Evolutionary conservation across 345 rosid species (phyloP).

Genomic region (Moricandia moricandioides): DNA sequence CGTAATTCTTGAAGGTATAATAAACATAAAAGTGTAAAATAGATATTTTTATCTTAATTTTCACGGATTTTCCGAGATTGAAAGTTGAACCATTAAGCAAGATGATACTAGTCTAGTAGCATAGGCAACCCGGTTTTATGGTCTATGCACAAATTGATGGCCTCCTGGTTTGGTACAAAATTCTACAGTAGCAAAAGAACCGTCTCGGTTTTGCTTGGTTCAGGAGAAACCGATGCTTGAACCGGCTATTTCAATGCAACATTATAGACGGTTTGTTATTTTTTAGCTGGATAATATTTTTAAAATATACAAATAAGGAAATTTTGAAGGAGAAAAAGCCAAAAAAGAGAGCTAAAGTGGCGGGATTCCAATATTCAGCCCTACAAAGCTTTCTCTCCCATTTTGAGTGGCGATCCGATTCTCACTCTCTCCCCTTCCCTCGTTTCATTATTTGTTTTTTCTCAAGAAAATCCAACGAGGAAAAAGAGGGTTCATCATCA

Average conservation of each 20-base stretch:
- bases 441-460: conserved; percentile 15
- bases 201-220: background rate
- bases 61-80: conserved; percentile 25
- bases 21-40: conserved; percentile 17
- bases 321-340: background rate
- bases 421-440: conserved; percentile 41
- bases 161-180: too few relatives aligned
- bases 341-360: conserved; percentile 41
- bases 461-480: conserved; percentile 12
- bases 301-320: background rate
- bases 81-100: conserved; percentile 6
- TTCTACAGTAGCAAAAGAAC: too few relatives aligned
- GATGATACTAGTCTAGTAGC: background rate
- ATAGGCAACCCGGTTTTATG: background rate
- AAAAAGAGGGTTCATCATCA: conserved; percentile 2
- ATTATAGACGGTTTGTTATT: background rate
- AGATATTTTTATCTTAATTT: conserved; percentile 19
- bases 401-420: conserved; percentile 69
- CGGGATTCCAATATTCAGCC: conserved; percentile 49
- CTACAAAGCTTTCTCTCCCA: conserved; percentile 32
- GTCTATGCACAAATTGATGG: background rate
- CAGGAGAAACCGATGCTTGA: background rate
- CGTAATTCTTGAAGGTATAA: conserved; percentile 24
- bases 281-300: background rate
- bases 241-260: background rate